phyloP scores from a whole-genome alignment of 2,329 filamentous ascomycete genomes.

The Neocatenulostroma microsporum region DNA sequence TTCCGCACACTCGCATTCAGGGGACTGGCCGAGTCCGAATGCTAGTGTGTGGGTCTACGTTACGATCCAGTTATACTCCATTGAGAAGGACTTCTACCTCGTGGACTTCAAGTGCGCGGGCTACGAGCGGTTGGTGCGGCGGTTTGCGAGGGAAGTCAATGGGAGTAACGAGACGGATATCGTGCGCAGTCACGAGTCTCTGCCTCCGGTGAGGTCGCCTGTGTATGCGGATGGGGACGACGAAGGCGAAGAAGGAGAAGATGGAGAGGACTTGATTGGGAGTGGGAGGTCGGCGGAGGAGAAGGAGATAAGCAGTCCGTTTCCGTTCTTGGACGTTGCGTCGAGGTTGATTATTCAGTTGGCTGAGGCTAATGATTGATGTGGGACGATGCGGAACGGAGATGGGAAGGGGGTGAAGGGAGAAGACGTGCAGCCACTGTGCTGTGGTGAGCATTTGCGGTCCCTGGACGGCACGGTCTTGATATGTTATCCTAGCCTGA shows the following conservation, averaged over 20 bases:
- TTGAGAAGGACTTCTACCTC: conserved; percentile 86
- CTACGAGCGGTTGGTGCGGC: conserved; percentile 72
- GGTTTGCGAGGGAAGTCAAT: conserved; percentile 32
- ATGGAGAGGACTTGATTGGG: conserved; percentile 36
- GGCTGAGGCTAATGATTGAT: conserved; percentile 61
- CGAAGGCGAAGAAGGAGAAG: conserved; percentile 26
- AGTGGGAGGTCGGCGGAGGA: conserved; percentile 58
- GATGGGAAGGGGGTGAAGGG: too few species aligned
- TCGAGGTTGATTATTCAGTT: conserved; percentile 88
- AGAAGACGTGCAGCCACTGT: too few species aligned
- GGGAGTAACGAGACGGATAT: too few species aligned
- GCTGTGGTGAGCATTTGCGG: too few species aligned
- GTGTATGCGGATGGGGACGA: conserved; percentile 22
- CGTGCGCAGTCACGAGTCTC: too few species aligned
- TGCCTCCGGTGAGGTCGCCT: too few species aligned
- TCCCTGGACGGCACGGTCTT: too few species aligned
- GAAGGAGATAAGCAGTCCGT: conserved; percentile 91
- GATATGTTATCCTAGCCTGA: too few species aligned
- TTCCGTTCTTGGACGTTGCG: conserved; percentile 91
- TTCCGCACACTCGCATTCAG: conserved; percentile 7
- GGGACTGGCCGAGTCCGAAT: conserved; percentile 35
- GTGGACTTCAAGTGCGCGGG: conserved; percentile 98
- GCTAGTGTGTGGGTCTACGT: conserved; percentile 86
- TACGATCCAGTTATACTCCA: conserved; percentile 91
- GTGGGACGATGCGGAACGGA: too few species aligned